Conservation (phyloP, 169 alveolate genomes). For the Babesia ovata region DNA sequence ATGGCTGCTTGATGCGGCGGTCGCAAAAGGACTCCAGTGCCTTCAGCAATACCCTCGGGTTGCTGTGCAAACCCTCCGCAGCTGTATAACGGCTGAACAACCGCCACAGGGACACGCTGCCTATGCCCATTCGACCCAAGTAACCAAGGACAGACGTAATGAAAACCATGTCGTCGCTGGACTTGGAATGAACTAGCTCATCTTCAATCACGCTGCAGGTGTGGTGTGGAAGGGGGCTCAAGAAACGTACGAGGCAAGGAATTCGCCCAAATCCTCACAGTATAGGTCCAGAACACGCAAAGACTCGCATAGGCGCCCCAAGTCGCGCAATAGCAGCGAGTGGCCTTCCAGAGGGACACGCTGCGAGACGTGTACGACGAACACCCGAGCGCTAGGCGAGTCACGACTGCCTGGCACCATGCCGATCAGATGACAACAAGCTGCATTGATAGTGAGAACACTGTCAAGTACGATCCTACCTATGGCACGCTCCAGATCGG, state of each 20-base stretch:
- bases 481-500: constrained; percentile 29
- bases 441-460: neutral
- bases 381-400: constrained; percentile 7
- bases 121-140: constrained; percentile 44
- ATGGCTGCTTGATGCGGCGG: neutral
- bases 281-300: constrained; percentile 35
- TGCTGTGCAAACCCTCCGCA: neutral
- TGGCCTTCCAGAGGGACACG: constrained; percentile 36
- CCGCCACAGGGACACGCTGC: constrained; percentile 29
- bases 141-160: constrained; percentile 40
- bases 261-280: constrained; percentile 42
- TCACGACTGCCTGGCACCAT: constrained; percentile 20
- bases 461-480: constrained; percentile 4
- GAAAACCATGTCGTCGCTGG: neutral
- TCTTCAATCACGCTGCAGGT: constrained; percentile 8
- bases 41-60: constrained; percentile 10
- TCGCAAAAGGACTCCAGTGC: constrained; percentile 16
- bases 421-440: constrained; percentile 24
- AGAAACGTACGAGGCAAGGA: constrained; percentile 27
- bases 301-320: constrained; percentile 40
- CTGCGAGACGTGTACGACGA: constrained; percentile 32
- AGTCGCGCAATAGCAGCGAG: neutral
- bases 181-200: neutral
- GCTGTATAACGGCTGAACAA: constrained; percentile 14
- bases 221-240: neutral